A percentile compares a stretch with the other conserved stretches of the same genome.
These are phyloP conservation scores for Trichoderma parareesei DNA, from an alignment of 495 filamentous ascomycete genomes.

Conservation along the genomic window DNA sequence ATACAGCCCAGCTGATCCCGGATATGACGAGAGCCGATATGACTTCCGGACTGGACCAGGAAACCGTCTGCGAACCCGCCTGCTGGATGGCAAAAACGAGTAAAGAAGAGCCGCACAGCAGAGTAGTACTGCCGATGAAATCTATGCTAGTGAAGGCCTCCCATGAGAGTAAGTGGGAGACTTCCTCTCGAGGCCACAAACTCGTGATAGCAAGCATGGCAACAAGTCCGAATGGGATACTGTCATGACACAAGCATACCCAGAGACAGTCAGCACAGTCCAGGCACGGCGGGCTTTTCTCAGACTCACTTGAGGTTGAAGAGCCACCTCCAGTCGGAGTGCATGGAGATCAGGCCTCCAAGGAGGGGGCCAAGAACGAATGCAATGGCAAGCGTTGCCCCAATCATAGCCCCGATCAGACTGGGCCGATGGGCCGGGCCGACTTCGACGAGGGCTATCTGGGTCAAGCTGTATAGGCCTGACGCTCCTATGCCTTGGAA, in stretches of 20 bases:
- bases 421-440: conserved; percentile 40
- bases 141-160: conserved; percentile 39
- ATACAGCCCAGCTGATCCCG: conserved; percentile 36
- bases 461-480: conserved; percentile 48
- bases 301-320: conserved; percentile 60
- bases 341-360: conserved; percentile 58
- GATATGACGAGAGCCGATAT: conserved; percentile 35
- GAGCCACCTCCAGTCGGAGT: conserved; percentile 57
- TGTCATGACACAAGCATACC: conserved; percentile 14
- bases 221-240: conserved; percentile 48
- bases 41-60: conserved; percentile 38
- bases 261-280: background rate
- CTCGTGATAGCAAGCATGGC: conserved; percentile 50
- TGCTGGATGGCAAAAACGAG: conserved; percentile 53
- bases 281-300: background rate
- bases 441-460: conserved; percentile 48
- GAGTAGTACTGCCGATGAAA: conserved; percentile 46
- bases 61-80: conserved; percentile 37
- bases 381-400: conserved; percentile 36
- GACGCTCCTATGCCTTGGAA: conserved; percentile 56
- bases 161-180: conserved; percentile 18
- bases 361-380: conserved; percentile 56
- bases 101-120: conserved; percentile 47
- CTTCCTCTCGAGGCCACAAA: conserved; percentile 33
- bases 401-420: conserved; percentile 36